These are phyloP conservation scores for Deuterostichococcus epilithicus DNA, from an alignment of 139 green algal genomes.

Conservation along the genomic window DNA sequence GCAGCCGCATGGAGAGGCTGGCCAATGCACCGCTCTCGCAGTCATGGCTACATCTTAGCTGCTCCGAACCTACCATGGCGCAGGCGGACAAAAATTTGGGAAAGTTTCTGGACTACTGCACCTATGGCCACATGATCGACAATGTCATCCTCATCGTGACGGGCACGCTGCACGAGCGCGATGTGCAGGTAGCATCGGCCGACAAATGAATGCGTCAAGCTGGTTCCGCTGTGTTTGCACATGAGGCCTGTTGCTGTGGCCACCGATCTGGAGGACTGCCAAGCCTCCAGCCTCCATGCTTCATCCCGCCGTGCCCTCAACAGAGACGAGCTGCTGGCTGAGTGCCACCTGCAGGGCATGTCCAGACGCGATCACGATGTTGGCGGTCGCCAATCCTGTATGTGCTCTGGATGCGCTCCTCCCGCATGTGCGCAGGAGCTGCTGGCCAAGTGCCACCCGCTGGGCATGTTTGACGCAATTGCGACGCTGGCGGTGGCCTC, in stretches of 20 bases:
- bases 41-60: not conserved
- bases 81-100: slow-evolving; percentile 85
- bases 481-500: slow-evolving; percentile 89
- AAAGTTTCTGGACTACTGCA: slow-evolving; percentile 97
- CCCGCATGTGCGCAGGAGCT: slow-evolving; percentile 71
- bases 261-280: not conserved
- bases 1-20: no score
- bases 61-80: no score
- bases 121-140: slow-evolving; percentile 99
- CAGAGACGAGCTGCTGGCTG: slow-evolving; percentile 96
- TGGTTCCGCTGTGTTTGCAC: not conserved
- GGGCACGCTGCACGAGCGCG: slow-evolving; percentile 92
- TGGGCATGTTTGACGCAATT: slow-evolving; percentile 98
- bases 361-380: slow-evolving; percentile 92
- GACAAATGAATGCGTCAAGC: no score
- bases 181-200: slow-evolving; percentile 92
- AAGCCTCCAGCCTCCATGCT: not conserved
- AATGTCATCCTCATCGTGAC: slow-evolving; percentile 99
- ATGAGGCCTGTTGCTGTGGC: not conserved
- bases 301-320: no score
- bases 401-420: not conserved
- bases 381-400: slow-evolving; percentile 76
- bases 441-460: slow-evolving; percentile 96
- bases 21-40: no score
- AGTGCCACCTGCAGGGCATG: slow-evolving; percentile 97